These are phyloP conservation scores for Dothideomycetes sp. DNA, from an alignment of 2,329 filamentous ascomycete genomes.

Conservation along the genomic window DNA sequence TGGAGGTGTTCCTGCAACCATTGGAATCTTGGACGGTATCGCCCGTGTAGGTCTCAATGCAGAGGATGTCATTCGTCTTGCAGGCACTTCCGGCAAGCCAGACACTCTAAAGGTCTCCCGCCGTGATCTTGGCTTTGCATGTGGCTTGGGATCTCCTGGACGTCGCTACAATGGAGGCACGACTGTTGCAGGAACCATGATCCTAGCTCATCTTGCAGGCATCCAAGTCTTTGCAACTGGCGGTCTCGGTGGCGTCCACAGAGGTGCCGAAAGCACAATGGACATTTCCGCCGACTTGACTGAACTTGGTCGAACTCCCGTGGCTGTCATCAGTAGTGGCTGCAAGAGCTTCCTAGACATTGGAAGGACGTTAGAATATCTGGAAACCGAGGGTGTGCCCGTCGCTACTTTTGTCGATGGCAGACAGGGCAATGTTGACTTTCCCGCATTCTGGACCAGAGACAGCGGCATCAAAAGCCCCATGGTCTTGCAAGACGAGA, in stretches of 20 bases:
- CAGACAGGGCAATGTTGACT: conserved; percentile 61
- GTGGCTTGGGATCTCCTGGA: conserved; percentile 60
- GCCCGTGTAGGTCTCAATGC: conserved; percentile 68
- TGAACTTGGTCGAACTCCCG: conserved; percentile 79
- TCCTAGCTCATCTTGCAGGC: conserved; percentile 75
- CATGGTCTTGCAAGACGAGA: conserved; percentile 61
- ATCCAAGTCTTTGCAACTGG: conserved; percentile 93
- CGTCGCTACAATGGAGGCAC: conserved; percentile 75
- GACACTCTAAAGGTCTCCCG: conserved; percentile 74
- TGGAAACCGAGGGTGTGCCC: conserved; percentile 64
- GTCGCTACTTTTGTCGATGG: conserved; percentile 88
- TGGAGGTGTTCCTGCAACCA: conserved; percentile 81
- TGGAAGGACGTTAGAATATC: conserved; percentile 73
- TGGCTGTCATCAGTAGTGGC: conserved; percentile 81
- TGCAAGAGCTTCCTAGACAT: conserved; percentile 97
- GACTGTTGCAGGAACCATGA: conserved; percentile 87
- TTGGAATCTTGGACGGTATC: conserved; percentile 76
- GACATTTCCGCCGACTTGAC: conserved; percentile 94
- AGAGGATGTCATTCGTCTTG: conserved; percentile 64
- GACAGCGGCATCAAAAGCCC: conserved; percentile 80
- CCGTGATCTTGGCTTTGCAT: conserved; percentile 73
- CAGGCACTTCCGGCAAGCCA: conserved; percentile 45
- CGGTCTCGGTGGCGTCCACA: conserved; percentile 87
- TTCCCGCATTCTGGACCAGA: conserved; percentile 86
- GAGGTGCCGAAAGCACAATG: conserved; percentile 76